A percentile compares a stretch with the other conserved stretches of the same genome.
Conservation (phyloP, 345 rosid genomes). For the Citrus medica region DNA sequence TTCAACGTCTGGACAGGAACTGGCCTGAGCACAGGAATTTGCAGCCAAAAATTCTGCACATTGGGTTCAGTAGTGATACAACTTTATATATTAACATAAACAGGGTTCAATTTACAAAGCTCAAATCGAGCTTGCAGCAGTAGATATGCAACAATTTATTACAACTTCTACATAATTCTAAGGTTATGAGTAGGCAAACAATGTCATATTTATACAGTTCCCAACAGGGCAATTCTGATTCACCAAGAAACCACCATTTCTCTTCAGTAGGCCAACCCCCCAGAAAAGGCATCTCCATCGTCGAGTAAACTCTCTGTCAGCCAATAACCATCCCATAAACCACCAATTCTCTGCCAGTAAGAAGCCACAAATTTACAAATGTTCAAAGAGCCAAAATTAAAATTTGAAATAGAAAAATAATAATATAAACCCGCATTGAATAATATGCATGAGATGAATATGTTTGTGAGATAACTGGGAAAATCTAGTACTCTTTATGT, state of each 20-base stretch:
- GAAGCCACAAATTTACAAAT: conserved; percentile 9
- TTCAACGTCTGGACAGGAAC: too few species aligned
- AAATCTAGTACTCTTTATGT: background rate
- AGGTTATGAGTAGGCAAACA: background rate
- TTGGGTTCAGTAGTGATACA: background rate
- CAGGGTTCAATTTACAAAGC: conserved; percentile 17
- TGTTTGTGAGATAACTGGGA: background rate
- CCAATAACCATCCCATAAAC: conserved; percentile 98
- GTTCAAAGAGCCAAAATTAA: background rate
- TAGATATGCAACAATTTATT: background rate
- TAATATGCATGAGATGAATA: background rate
- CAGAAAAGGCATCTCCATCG: conserved; percentile 80
- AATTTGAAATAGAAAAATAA: background rate
- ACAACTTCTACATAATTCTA: conserved; percentile 12
- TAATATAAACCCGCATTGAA: background rate
- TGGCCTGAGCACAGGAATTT: background rate
- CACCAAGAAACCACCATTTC: background rate
- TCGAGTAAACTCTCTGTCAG: conserved; percentile 82
- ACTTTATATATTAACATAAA: conserved; percentile 6
- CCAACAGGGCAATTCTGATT: background rate
- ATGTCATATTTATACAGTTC: background rate
- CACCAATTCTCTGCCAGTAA: conserved; percentile 69
- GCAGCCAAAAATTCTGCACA: background rate
- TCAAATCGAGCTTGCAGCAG: background rate
- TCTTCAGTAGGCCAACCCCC: conserved; percentile 82